Base-by-base conservation (phyloP, 2,329 filamentous ascomycete genomes). In the Blastomyces parvus region DNA sequence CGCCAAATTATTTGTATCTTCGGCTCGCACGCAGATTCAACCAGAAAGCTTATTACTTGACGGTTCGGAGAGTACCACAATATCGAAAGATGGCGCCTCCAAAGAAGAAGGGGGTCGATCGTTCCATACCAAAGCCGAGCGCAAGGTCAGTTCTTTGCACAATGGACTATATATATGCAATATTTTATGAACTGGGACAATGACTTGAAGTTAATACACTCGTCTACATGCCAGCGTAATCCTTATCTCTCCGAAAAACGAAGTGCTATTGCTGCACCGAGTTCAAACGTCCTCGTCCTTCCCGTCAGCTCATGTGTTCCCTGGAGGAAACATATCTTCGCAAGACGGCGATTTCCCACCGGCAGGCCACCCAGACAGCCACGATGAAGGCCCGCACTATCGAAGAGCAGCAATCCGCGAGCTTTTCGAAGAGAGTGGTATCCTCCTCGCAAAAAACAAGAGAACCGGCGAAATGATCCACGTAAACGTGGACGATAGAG, bases 341-440 rank as follows among this genome's bases (percentile, higher is more conserved):
- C 90, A 96, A 70, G 93, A 97, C 69, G 91, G 89, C 40, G 69
- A 59, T 22, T 78, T 82, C 14, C 81, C 84, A 0, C 75, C 76
- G 0, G 71, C 76, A 0, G 80, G 81, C 19, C 79, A 84, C 36
- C 74, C 79, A 0, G 78, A 76, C 11, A 79, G 87, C 14, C 91
- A 97, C 69, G 74, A 80, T 13, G 92, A 97, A 72, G 86, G 86
- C 0, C 77, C 80, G 0, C 83, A 85, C 2, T 97, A 97, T 72
- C 82, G 91, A n/a, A 76, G 90, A 44, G 91, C 88, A 6, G 94
- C 92, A 0, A 85, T 97, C 30, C 82, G 94, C 7, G 94, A 97
- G 79, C 91, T 91, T 0, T 97, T 97, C 72, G 94, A 99, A 74
- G 94, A 97, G 78, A 92, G 89, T 67, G 94, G 94, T 0, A 91